Evolutionary conservation across 1,284 basidiomycete species (phyloP).

Genomic region (Thecaphora thlaspeos): DNA sequence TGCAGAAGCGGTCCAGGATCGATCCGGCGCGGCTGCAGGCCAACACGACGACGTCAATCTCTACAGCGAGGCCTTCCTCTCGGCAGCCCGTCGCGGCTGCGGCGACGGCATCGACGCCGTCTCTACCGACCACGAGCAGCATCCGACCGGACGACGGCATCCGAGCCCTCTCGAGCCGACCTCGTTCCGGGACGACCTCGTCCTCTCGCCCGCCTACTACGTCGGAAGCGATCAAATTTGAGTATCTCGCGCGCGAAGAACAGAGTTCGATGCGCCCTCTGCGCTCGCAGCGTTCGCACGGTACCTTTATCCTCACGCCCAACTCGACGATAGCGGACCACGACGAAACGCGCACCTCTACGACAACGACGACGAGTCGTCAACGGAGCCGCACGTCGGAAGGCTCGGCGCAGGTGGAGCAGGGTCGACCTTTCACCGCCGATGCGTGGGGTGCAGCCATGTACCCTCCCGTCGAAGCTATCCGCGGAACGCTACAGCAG

Average conservation of each 20-base stretch:
- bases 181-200: too few species aligned
- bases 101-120: too few species aligned
- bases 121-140: too few species aligned
- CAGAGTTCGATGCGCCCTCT: too few species aligned
- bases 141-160: too few species aligned
- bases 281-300: too few species aligned
- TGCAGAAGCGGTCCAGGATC: constrained; percentile 11
- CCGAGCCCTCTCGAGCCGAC: too few species aligned
- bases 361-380: constrained; percentile 1
- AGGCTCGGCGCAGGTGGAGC: constrained; percentile 1
- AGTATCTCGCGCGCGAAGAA: constrained; percentile 16
- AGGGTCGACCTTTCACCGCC: constrained; percentile 21
- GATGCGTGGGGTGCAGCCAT: constrained; percentile 27
- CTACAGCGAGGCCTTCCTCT: background rate
- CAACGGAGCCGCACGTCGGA: constrained; percentile 21
- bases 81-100: too few species aligned
- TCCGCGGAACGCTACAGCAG: constrained; percentile 1
- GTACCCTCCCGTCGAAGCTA: constrained; percentile 14
- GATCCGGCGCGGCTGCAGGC: constrained; percentile 21
- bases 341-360: constrained; percentile 15
- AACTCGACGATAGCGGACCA: background rate
- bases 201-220: constrained; percentile 24
- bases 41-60: background rate
- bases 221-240: constrained; percentile 30
- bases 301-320: too few species aligned